phyloP scores from a whole-genome alignment of 495 filamentous ascomycete genomes.

The Mytilinidion resinicola region DNA sequence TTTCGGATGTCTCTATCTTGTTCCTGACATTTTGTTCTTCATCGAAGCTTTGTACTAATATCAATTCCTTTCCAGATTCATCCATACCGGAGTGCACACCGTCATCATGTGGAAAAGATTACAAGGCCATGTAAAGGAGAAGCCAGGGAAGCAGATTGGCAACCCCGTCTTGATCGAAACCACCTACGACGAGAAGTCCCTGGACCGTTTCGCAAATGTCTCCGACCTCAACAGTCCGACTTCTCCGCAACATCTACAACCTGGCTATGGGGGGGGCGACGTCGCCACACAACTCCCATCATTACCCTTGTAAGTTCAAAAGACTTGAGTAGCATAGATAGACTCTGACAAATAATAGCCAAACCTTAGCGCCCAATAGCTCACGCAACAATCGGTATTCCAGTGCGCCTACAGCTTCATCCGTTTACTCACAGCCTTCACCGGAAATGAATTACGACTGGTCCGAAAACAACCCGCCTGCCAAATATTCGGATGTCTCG shows the following conservation, averaged over 20 bases:
- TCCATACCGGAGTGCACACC: slow-evolving; percentile 4
- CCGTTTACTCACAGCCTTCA: slow-evolving; percentile 42
- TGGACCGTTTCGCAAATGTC: slow-evolving; percentile 25
- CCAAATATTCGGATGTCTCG: slow-evolving; percentile 20
- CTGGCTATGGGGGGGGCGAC: slow-evolving; percentile 1
- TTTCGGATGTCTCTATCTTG: not conserved
- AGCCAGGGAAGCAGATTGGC: slow-evolving; percentile 39
- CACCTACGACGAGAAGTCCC: slow-evolving; percentile 36
- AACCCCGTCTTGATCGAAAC: slow-evolving; percentile 43
- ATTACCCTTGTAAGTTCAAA: slow-evolving; percentile 8
- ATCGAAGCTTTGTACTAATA: no score
- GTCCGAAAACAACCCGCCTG: not conserved
- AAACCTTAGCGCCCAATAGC: slow-evolving; percentile 7
- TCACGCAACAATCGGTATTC: slow-evolving; percentile 23
- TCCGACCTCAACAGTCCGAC: slow-evolving; percentile 14
- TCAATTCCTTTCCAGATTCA: not conserved
- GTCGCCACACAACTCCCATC: slow-evolving; percentile 6
- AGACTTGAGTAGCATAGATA: not conserved
- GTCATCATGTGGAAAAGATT: slow-evolving; percentile 29
- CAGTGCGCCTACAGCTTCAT: slow-evolving; percentile 37
- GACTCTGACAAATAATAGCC: slow-evolving; percentile 3
- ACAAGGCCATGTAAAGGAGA: slow-evolving; percentile 34
- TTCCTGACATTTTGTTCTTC: no score
- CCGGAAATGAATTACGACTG: slow-evolving; percentile 18
- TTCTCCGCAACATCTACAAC: slow-evolving; percentile 22